A percentile compares a stretch with the other conserved stretches of the same genome.
Conservation (phyloP, 345 rosid genomes). For the Durio zibethinus region DNA sequence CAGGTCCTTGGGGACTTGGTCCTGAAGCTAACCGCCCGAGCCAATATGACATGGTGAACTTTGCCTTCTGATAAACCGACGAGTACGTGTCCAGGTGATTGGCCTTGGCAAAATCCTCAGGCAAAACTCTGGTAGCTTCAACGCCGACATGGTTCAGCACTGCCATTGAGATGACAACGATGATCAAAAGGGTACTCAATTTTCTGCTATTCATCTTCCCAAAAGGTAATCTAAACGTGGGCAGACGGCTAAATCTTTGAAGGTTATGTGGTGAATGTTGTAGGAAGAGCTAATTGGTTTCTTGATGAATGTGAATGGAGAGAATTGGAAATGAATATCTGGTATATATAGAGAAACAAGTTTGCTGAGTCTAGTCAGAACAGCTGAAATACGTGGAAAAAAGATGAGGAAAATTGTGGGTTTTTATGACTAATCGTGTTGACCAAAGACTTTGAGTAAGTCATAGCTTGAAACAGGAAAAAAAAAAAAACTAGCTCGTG, state of each 20-base stretch:
- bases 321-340: not conserved
- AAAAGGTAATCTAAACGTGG: no score
- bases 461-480: not conserved
- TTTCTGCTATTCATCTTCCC: slow-evolving; percentile 20
- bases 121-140: slow-evolving; percentile 39
- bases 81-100: slow-evolving; percentile 30
- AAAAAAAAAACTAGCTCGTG: not conserved
- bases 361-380: not conserved
- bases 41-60: slow-evolving; percentile 32
- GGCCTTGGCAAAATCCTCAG: slow-evolving; percentile 28
- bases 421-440: not conserved
- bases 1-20: slow-evolving; percentile 44
- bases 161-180: slow-evolving; percentile 23
- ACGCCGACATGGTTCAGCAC: slow-evolving; percentile 24
- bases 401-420: not conserved
- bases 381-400: not conserved
- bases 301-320: not conserved
- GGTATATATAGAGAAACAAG: not conserved
- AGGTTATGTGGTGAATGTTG: not conserved
- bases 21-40: slow-evolving; percentile 33
- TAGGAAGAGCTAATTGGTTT: not conserved
- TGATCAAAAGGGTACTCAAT: slow-evolving; percentile 15
- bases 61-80: slow-evolving; percentile 24
- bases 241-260: not conserved
- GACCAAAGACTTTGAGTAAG: not conserved